phyloP scores from a whole-genome alignment of 495 filamentous ascomycete genomes.

The Penicillium psychrofluorescens region DNA sequence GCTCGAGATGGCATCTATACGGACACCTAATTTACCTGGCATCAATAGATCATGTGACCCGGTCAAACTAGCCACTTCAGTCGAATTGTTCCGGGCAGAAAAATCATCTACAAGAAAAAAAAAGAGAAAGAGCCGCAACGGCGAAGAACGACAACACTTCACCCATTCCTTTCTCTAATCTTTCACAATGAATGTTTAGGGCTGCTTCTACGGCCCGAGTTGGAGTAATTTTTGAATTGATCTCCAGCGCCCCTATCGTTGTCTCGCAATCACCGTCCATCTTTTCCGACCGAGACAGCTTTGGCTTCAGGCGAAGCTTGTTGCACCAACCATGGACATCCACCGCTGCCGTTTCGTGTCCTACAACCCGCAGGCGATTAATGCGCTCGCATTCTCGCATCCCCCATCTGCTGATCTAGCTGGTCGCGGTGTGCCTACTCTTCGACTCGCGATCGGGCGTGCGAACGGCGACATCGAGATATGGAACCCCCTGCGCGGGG shows the following conservation, averaged over 20 bases:
- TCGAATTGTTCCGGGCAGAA: conserved; percentile 1
- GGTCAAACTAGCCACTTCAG: not conserved
- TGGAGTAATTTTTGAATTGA: conserved; percentile 17
- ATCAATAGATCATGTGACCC: conserved; percentile 11
- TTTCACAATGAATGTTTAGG: conserved; percentile 25
- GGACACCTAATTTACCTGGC: conserved; percentile 6
- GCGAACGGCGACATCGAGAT: conserved; percentile 97
- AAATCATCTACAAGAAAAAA: conserved; percentile 28
- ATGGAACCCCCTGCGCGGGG: conserved; percentile 83
- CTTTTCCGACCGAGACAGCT: conserved; percentile 6
- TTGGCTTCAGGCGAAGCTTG: conserved; percentile 10
- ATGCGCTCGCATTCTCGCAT: conserved; percentile 89
- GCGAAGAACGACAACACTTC: not conserved
- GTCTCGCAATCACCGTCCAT: conserved; percentile 5
- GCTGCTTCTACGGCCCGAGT: conserved; percentile 18
- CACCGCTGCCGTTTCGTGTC: conserved; percentile 95
- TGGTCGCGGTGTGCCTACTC: conserved; percentile 45
- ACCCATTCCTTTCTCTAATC: too few relatives aligned
- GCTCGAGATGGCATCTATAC: not conserved
- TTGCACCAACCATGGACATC: conserved; percentile 65
- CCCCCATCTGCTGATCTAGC: conserved; percentile 48
- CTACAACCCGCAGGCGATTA: conserved; percentile 90
- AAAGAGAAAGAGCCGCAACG: conserved; percentile 16
- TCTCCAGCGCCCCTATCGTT: conserved; percentile 3
- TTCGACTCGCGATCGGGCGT: conserved; percentile 81